A percentile compares a stretch with the other conserved stretches of the same genome.
phyloP scores from a whole-genome alignment of 2,329 filamentous ascomycete species.

The Calonectria pauciramosa region DNA sequence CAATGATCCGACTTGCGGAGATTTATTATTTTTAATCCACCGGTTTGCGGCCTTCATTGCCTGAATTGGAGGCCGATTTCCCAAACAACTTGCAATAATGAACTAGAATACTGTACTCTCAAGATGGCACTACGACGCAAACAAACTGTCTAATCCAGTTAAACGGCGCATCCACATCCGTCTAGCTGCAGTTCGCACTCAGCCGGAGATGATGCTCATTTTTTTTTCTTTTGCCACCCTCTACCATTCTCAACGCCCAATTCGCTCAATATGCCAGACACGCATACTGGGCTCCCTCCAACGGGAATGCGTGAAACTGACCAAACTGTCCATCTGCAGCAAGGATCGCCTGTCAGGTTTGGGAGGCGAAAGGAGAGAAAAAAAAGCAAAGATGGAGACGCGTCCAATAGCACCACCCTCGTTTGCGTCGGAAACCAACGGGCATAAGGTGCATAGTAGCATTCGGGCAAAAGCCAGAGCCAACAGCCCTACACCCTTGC shows the following conservation, averaged over 20 bases:
- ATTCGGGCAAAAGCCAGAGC: conserved; percentile 4
- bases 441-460: background rate
- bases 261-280: background rate
- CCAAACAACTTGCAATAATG: background rate
- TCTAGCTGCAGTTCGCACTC: conserved; percentile 43
- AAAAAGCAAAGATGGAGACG: background rate
- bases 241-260: background rate
- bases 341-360: background rate
- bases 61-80: background rate
- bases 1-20: background rate
- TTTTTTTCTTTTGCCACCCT: conserved; percentile 16
- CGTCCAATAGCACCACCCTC: background rate
- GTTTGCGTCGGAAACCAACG: conserved; percentile 5
- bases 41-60: background rate
- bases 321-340: conserved; percentile 7
- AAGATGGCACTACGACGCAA: background rate
- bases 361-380: background rate
- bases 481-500: conserved; percentile 9
- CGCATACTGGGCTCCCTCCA: background rate
- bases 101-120: background rate
- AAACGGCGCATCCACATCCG: conserved; percentile 22
- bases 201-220: conserved; percentile 32
- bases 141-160: background rate
- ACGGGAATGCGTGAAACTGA: background rate
- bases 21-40: background rate